Percentiles rank a stretch among this genome's conserved stretches.
These are phyloP conservation scores for Helotiales sp. DNA, from an alignment of 2,329 filamentous ascomycete species.

Conservation along the genomic window DNA sequence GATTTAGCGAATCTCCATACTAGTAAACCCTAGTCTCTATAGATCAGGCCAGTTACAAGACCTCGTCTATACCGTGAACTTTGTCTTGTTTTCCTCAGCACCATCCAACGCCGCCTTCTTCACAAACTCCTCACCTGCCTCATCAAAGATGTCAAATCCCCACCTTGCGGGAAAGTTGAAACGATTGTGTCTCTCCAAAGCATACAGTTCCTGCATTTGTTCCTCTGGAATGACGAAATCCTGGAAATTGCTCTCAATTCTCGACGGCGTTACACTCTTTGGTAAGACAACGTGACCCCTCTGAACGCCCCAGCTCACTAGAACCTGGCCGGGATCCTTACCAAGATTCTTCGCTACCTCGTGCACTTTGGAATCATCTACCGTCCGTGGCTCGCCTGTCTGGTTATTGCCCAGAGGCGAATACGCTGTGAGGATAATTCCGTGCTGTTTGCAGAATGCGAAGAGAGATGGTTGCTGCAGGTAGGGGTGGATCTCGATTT, in stretches of 20 bases:
- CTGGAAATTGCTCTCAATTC: conserved; percentile 52
- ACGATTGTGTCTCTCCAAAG: conserved; percentile 49
- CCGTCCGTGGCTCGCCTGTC: conserved; percentile 58
- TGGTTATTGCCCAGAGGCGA: conserved; percentile 65
- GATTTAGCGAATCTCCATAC: too few species aligned
- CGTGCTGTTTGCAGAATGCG: conserved; percentile 35
- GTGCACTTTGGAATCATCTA: conserved; percentile 62
- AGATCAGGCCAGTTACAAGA: too few species aligned
- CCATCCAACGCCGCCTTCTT: conserved; percentile 54
- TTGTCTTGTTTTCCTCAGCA: conserved; percentile 52
- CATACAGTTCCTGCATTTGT: conserved; percentile 46
- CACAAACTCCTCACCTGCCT: conserved; percentile 51
- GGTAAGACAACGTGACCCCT: conserved; percentile 71
- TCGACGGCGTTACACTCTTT: conserved; percentile 64
- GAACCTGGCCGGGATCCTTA: conserved; percentile 61
- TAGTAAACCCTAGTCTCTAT: too few species aligned
- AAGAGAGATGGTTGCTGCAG: conserved; percentile 36
- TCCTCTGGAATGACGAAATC: conserved; percentile 44
- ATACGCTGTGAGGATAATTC: conserved; percentile 67
- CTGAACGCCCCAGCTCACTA: conserved; percentile 73
- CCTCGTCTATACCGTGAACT: conserved; percentile 49
- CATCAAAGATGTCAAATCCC: conserved; percentile 53
- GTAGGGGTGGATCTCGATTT: conserved; percentile 40
- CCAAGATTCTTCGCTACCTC: conserved; percentile 66
- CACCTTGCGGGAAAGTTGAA: conserved; percentile 51